A percentile compares a stretch with the other conserved stretches of the same genome.
phyloP scores from a whole-genome alignment of 2,329 filamentous ascomycete species.

The Beauveria brongniartii region DNA sequence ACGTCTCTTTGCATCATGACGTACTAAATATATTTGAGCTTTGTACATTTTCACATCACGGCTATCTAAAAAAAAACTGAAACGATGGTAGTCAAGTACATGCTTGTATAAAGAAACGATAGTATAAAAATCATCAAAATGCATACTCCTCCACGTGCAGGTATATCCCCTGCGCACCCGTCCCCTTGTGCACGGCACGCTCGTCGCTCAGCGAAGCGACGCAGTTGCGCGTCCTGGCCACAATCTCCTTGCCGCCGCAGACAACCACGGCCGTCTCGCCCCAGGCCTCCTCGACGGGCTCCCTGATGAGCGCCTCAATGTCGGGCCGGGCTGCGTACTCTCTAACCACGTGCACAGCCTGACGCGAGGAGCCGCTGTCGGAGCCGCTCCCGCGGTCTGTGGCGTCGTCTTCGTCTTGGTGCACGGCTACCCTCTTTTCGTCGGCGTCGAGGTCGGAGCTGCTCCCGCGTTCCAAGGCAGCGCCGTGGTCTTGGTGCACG shows the following conservation, averaged over 20 bases:
- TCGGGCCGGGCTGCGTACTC: constrained; percentile 41
- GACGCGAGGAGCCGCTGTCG: constrained; percentile 15
- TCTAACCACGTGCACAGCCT: constrained; percentile 23
- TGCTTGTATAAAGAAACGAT: not conserved
- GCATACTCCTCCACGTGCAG: constrained; percentile 54
- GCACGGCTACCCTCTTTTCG: not conserved
- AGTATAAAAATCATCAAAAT: constrained; percentile 28
- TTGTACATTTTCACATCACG: too few relatives aligned
- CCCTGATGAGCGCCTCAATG: constrained; percentile 42
- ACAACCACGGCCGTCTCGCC: constrained; percentile 55
- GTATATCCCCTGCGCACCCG: constrained; percentile 54
- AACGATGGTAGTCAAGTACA: not conserved
- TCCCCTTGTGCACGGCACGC: constrained; percentile 56
- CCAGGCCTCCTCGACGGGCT: constrained; percentile 47
- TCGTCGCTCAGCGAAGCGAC: constrained; percentile 51
- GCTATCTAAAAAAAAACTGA: too few relatives aligned
- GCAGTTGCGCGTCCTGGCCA: constrained; percentile 44
- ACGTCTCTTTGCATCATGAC: too few relatives aligned
- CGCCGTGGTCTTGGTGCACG: not conserved
- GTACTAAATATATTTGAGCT: too few relatives aligned
- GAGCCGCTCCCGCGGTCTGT: not conserved
- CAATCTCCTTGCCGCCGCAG: constrained; percentile 49
- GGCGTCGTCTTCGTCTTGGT: not conserved
- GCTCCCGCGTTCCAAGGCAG: not conserved
- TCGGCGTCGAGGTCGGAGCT: constrained; percentile 15